Base-by-base conservation (phyloP, 2,329 filamentous ascomycete species). In the Beauveria sp. region DNA sequence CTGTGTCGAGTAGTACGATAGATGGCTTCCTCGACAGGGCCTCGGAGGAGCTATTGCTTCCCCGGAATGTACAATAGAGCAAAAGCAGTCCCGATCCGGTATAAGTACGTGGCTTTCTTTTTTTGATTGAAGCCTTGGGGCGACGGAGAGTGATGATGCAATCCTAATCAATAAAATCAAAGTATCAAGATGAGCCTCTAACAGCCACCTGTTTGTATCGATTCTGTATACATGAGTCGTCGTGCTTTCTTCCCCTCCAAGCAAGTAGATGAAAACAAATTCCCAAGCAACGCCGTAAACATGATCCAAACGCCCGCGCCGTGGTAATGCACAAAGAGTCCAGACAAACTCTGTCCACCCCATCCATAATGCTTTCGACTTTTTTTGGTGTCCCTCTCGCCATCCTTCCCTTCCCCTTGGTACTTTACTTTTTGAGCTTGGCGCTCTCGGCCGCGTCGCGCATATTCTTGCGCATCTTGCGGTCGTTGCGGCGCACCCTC, bases 401-500 rank as follows among this genome's bases (percentile, higher is more conserved):
- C 10, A 10, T 28, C 22, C 38, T 50, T 18, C 3, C 24, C 12
- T 12, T 10, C 43, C 18, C 18, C 28, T 14, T 31, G 20, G 12
- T 18, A 18, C 24, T 18, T 6, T 46, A 60, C 51, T 60, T 56
- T 31, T 57, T 55, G 34, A 56, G 46, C 52, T 61, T 63, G 45
- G 56, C 51, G 38, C 8, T 31, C 51, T 67, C 69, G 50, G 64
- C 69, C 18, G 75, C 74, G 66, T 79, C 79, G 68, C 80, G 79
- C 70, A 83, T 77, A 71, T 91, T 91, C 69, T 83, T 84, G 70
- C 86, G 81, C 84, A 85, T 83, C 76, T 83, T 82, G 67, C 87
- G 78, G 75, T 90, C 87, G 73, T 90, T 91, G 66, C 86, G 80
- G 74, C 85, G 86, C 69, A 90, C 83, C 67, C 80, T 82, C 76